Base-by-base conservation (phyloP, 768 basidiomycete genomes). In the Tricholoma terreum region DNA sequence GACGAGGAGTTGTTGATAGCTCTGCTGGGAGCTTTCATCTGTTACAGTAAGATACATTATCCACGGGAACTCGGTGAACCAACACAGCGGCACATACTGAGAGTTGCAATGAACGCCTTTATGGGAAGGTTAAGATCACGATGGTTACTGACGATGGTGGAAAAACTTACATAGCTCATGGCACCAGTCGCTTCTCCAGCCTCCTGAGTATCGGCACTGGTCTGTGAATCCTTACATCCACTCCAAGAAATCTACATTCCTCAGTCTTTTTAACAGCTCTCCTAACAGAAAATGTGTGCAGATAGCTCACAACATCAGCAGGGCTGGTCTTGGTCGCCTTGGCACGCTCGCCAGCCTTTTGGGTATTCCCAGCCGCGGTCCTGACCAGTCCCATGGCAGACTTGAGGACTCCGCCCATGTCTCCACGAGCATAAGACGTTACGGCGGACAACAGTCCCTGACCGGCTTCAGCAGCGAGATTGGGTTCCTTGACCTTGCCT, bases 401-500 rank as follows among this genome's bases (percentile, higher is more conserved):
- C 46, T 78, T 79, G 62, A 98, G 73, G 35, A 90, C 82, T 14
- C 93, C 91, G 12, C 87, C 78, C 67, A 92, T 81, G 67, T 98
- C 94, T 33, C 89, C 89, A 10, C 79, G 80, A 21, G 89, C 77
- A 67, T 93, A 96, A 9, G 90, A 86, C 27, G 80, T 74, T 2
- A 91, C 83, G 1, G 92, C 90, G 21, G 83, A 81, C n/a, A 96
- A 69, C 4, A 97, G 75, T 7, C 92, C 92, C 67, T 91, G 84
- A 0, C 94, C 94, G 4, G 95, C 94, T 67, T 92, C 94, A 8
- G 86, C 81, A 10, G 86, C 85, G 14, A 94, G 74, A 67, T 97
- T 95, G 33, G 95, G 94, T 68, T 97, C 94, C 71, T 98, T 97
- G 68, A 98, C 75, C 67, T 92, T 94, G 50, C 94, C 94, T 74